Percentiles rank a stretch among this genome's conserved stretches.
Conservation (phyloP, 208 protist species). For the Strigomonas culicis region DNA sequence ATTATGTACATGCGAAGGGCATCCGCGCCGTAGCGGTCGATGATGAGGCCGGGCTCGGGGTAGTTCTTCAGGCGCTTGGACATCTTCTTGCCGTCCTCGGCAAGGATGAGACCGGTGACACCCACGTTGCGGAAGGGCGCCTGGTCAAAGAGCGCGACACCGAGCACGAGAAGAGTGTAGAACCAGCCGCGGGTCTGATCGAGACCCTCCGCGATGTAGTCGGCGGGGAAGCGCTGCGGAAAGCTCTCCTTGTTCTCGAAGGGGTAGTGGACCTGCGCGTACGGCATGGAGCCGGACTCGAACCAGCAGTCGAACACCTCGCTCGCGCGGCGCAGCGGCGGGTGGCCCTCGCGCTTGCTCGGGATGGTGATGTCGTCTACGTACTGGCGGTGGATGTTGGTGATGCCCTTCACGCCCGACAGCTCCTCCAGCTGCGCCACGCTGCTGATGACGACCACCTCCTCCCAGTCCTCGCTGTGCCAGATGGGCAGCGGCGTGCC, state of each 20-base stretch:
- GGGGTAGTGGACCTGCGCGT: constrained; percentile 99
- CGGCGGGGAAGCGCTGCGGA: constrained; percentile 94
- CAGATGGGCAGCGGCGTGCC: constrained; percentile 99
- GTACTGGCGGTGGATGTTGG: constrained; percentile 96
- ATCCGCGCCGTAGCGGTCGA: constrained; percentile 97
- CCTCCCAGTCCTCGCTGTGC: constrained; percentile 95
- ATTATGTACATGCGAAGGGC: constrained; percentile 99
- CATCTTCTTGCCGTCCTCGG: constrained; percentile 99
- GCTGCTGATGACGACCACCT: constrained; percentile 95
- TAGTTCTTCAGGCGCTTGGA: constrained; percentile 99
- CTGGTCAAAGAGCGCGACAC: constrained; percentile 97
- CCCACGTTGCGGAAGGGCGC: constrained; percentile 99
- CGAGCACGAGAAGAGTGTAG: constrained; percentile 99
- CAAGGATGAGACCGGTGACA: constrained; percentile 99
- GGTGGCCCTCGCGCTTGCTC: constrained; percentile 86
- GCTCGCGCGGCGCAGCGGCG: constrained; percentile 86
- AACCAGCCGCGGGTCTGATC: constrained; percentile 99
- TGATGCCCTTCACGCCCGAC: constrained; percentile 89
- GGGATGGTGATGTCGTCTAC: constrained; percentile 99
- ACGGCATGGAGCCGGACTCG: constrained; percentile 99
- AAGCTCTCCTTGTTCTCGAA: constrained; percentile 99
- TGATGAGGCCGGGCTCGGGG: constrained; percentile 95
- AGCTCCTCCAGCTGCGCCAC: constrained; percentile 97
- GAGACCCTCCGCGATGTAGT: constrained; percentile 99
- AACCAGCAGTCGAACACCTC: constrained; percentile 99